Evolutionary conservation across 2,329 filamentous ascomycete genomes (phyloP), one percentile per base, ranked within the genome.

Genomic region (Fusarium praegraminearum): DNA sequence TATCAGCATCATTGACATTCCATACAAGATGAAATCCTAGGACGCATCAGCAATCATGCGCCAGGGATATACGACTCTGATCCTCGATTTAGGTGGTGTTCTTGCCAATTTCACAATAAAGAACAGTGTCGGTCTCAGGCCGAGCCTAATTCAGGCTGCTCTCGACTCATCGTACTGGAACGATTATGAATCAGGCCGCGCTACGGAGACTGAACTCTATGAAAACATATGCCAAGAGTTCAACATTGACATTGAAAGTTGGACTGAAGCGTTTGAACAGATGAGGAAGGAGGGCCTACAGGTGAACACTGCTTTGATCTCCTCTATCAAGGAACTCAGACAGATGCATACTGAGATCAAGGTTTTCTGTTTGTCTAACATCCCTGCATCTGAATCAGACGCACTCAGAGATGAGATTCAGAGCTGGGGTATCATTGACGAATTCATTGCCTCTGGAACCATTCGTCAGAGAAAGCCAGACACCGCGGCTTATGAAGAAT

Each of bases 381-480:
- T 58, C 8, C 59, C 62, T 1, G 22, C 24, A 16, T 40, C 36
- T n/a, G 59, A 64, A 3, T 10, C 58, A 1, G 15, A 45, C 13
- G 36, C 16, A 6, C 33, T 65, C 2, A 7, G 13, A 11, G 18
- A 16, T 5, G 20, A 44, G 12, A 50, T 65, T 2, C 26, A 53
- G 3, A 47, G 41, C 6, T 64, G 53, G 62, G 58, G 15, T 16
- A 59, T 65, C 2, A 13, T 64, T 12, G 53, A 65, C 4, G 9
- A 41, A 6, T 45, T 64, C 5, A 18, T 13, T 7, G 33, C 36
- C 9, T 63, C 62, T 11, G 51, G 59, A 5, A 16, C 3, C 1
- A 7, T 58, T 10, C 4, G 7, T 2, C 13, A 52, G 6, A n/a
- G 59, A 15, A 64, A 65, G 10, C 62, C 62, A 15, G 59, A 64